Evolutionary conservation across 31 red algal species (phyloP).

Genomic region (Odonthalia washingtoniensis): DNA sequence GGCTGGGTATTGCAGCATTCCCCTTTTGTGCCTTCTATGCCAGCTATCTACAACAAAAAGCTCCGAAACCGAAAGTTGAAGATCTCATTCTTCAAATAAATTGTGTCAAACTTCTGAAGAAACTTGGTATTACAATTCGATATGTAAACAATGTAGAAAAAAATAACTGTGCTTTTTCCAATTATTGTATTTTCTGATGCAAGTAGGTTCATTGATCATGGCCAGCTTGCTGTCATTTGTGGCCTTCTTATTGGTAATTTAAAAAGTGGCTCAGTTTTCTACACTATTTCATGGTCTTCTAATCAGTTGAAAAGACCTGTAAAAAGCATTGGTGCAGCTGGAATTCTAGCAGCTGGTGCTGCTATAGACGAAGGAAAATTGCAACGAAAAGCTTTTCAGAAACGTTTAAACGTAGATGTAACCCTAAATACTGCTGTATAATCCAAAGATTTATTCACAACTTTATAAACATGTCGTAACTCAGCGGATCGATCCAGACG

Average conservation of each 20-base stretch:
- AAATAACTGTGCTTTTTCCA: background rate
- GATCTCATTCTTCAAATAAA: background rate
- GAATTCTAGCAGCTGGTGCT: no score
- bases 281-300: background rate
- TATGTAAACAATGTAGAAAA: background rate
- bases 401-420: background rate
- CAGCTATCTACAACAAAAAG: constrained; percentile 16
- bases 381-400: background rate
- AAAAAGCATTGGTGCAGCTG: no score
- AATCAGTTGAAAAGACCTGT: background rate
- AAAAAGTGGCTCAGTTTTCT: background rate
- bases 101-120: background rate
- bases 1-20: constrained; percentile 17
- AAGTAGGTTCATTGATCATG: background rate
- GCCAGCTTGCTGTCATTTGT: no score
- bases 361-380: no score
- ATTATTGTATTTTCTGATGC: background rate
- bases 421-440: background rate
- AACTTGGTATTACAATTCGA: background rate
- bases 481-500: constrained; percentile 3
- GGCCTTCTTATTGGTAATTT: constrained; percentile 5
- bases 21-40: background rate
- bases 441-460: constrained; percentile 2
- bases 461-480: background rate
- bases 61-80: no score